Evolutionary conservation across 257 asterid species (phyloP).

Genomic region (Solanum ossicruentum): DNA sequence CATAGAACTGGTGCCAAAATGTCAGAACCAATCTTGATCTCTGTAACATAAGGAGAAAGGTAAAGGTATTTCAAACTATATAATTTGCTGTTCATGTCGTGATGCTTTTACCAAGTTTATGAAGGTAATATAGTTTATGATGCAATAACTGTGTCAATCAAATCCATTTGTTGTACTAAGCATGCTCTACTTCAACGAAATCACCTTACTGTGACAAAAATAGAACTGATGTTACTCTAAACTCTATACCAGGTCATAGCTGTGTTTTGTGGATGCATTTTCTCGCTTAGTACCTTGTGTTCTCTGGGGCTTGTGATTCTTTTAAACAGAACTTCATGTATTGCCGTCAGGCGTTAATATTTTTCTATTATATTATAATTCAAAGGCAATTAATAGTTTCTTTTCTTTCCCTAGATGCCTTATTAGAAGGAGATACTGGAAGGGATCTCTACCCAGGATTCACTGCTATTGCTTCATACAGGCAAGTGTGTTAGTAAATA

Average conservation of each 20-base stretch:
- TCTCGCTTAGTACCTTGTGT: too few relatives aligned
- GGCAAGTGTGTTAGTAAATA: too few relatives aligned
- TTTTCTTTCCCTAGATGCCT: constrained; percentile 41
- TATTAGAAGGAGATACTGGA: too few relatives aligned
- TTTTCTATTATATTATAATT: too few relatives aligned
- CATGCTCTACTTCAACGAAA: neutral
- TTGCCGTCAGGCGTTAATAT: too few relatives aligned
- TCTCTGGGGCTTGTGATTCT: neutral
- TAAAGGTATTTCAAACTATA: neutral
- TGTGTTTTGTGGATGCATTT: neutral
- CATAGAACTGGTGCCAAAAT: neutral
- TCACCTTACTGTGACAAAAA: neutral
- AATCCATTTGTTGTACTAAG: neutral
- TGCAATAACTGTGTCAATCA: neutral
- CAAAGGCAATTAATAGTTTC: too few relatives aligned
- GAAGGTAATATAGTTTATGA: neutral
- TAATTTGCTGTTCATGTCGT: neutral
- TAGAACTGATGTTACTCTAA: neutral
- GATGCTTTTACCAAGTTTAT: neutral
- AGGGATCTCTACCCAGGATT: constrained; percentile 75
- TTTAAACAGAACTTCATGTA: neutral
- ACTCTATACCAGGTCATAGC: neutral
- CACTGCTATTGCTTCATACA: constrained; percentile 95
- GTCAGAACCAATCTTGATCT: neutral
- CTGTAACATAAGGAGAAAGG: neutral